phyloP scores from a whole-genome alignment of 192 early-diverging fungal species.

The Coemansia sp. region DNA sequence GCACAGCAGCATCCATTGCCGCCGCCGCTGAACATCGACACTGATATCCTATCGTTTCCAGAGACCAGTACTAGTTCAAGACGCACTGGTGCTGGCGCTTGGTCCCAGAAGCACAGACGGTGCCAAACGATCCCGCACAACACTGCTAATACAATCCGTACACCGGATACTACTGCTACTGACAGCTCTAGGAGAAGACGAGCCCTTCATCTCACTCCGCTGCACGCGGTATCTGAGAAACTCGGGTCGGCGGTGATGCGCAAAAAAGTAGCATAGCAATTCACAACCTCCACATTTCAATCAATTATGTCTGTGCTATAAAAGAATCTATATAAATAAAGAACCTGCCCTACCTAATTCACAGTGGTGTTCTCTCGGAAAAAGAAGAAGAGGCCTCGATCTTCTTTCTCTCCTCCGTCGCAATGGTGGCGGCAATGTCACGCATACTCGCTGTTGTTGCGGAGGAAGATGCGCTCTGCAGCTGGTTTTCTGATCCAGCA shows the following conservation, averaged over 20 bases:
- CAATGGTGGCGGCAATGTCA: constrained; percentile 39
- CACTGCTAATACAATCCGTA: neutral
- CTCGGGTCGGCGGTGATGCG: neutral
- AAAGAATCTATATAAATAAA: neutral
- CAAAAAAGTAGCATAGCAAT: neutral
- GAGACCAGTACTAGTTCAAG: neutral
- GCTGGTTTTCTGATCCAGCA: neutral
- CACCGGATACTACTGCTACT: neutral
- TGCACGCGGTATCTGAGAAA: constrained; percentile 7
- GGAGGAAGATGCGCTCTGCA: neutral
- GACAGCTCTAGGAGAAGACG: neutral
- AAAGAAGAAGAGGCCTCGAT: neutral
- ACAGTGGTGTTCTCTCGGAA: too few species aligned
- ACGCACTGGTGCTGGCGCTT: too few species aligned
- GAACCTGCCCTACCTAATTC: neutral
- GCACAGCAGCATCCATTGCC: constrained; percentile 12
- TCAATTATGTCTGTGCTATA: neutral
- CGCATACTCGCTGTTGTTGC: constrained; percentile 16
- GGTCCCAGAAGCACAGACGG: neutral
- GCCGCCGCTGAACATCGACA: constrained; percentile 22
- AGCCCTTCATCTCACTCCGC: constrained; percentile 16
- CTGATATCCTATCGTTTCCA: constrained; percentile 17
- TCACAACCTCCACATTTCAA: neutral
- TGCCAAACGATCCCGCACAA: neutral
- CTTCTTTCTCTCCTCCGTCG: constrained; percentile 40